These are phyloP conservation scores for Tolypocladium tundrense DNA, from an alignment of 2,329 filamentous ascomycete species.

Conservation along the genomic window DNA sequence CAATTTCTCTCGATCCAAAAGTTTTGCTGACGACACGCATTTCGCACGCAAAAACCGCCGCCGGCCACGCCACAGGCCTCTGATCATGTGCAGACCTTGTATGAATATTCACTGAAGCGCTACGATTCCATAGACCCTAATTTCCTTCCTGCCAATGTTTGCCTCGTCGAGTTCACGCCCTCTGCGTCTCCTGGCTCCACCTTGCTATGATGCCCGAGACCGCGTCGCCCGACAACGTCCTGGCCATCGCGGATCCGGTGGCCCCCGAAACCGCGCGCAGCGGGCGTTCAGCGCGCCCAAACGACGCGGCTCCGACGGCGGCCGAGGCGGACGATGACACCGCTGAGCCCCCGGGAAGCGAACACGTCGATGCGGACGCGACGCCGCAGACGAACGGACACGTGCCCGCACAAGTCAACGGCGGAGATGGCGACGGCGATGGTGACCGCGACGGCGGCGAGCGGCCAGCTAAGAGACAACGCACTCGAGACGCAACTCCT, in stretches of 20 bases:
- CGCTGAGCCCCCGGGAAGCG: constrained; percentile 7
- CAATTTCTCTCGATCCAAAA: constrained; percentile 25
- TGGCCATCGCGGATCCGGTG: constrained; percentile 18
- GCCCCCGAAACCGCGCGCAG: constrained; percentile 14
- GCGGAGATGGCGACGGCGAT: constrained; percentile 33
- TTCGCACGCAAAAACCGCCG: constrained; percentile 32
- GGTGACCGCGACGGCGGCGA: constrained; percentile 30
- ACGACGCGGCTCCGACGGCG: constrained; percentile 11
- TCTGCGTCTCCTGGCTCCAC: constrained; percentile 30
- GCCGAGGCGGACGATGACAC: constrained; percentile 6
- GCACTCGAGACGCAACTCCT: constrained; percentile 39
- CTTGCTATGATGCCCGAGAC: constrained; percentile 47
- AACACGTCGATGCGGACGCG: constrained; percentile 11
- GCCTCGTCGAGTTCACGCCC: constrained; percentile 43
- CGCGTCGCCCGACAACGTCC: constrained; percentile 42
- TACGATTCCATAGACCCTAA: constrained; percentile 43
- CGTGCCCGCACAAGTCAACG: constrained; percentile 42
- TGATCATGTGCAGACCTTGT: constrained; percentile 46
- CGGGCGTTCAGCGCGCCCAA: constrained; percentile 8
- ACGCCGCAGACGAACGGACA: constrained; percentile 16
- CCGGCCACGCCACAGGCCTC: constrained; percentile 34
- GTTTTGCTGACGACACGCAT: constrained; percentile 41
- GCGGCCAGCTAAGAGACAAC: constrained; percentile 55
- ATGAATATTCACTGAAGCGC: constrained; percentile 31
- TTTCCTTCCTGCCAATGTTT: constrained; percentile 49